Conservation (phyloP, 495 filamentous ascomycete genomes). For the Penicillium soppii region DNA sequence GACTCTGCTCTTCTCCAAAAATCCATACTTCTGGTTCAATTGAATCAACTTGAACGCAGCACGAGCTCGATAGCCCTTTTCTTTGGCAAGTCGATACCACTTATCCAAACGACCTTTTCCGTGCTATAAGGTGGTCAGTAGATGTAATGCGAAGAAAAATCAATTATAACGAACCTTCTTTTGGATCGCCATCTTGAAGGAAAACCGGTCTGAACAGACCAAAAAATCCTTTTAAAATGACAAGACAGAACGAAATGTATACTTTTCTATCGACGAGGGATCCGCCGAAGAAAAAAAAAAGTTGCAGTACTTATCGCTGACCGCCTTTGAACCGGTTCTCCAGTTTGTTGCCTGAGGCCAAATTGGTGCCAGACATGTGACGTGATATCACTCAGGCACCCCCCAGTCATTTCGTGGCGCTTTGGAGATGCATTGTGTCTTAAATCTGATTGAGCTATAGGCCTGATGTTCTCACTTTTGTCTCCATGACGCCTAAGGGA, state of each 20-base stretch:
- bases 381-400: conserved; percentile 34
- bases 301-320: conserved; percentile 28
- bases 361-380: conserved; percentile 31
- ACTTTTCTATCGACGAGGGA: conserved; percentile 11
- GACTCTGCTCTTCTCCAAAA: conserved; percentile 94
- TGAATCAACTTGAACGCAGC: conserved; percentile 99
- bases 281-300: conserved; percentile 25
- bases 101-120: conserved; percentile 99
- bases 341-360: conserved; percentile 26
- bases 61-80: conserved; percentile 95
- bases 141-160: not conserved
- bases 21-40: conserved; percentile 97
- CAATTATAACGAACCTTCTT: conserved; percentile 66
- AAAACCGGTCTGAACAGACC: conserved; percentile 25
- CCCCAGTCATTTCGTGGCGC: conserved; percentile 21
- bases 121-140: conserved; percentile 54
- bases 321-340: conserved; percentile 15
- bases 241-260: conserved; percentile 20
- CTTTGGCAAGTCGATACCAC: conserved; percentile 95
- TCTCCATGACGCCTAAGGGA: conserved; percentile 50
- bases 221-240: conserved; percentile 18
- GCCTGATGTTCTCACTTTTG: conserved; percentile 32
- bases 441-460: conserved; percentile 6
- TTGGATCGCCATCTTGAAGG: conserved; percentile 80
- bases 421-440: conserved; percentile 11